A percentile compares a stretch with the other conserved stretches of the same genome.
Evolutionary conservation across 78 protist species (phyloP).

Genomic region (Protostelium mycophagum): DNA sequence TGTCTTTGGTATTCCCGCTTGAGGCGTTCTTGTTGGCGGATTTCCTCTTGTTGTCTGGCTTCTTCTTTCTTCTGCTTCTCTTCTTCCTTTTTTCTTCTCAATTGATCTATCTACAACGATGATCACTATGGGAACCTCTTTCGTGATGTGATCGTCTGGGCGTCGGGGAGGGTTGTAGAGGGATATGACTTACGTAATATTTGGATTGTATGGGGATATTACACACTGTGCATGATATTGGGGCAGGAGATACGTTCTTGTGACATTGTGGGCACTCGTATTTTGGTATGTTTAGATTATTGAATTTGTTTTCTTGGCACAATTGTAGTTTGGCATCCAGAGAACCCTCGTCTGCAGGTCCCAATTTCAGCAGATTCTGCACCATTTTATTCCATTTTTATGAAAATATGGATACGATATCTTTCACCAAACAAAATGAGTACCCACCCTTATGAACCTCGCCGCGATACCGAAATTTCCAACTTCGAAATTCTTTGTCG

Average conservation of each 20-base stretch:
- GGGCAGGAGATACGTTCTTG: background rate
- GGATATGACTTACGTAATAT: background rate
- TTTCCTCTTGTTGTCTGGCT: background rate
- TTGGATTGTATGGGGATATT: background rate
- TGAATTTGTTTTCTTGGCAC: background rate
- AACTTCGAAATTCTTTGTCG: background rate
- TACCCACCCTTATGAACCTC: background rate
- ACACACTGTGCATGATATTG: background rate
- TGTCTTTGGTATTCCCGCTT: background rate
- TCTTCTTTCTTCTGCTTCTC: background rate
- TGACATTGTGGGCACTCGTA: background rate
- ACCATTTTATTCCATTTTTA: too few relatives aligned
- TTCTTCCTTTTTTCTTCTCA: background rate
- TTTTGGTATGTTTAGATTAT: background rate
- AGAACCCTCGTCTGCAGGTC: background rate
- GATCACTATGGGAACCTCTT: too few relatives aligned
- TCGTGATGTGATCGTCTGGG: too few relatives aligned
- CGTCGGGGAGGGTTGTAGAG: too few relatives aligned
- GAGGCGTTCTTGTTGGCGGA: too few relatives aligned
- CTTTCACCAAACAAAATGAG: background rate
- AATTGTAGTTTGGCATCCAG: background rate
- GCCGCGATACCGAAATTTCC: background rate
- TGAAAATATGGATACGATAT: background rate
- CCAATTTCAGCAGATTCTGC: background rate
- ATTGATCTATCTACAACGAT: too few relatives aligned